Conservation (phyloP, 805 yeast genomes). For the Candida succiphila region DNA sequence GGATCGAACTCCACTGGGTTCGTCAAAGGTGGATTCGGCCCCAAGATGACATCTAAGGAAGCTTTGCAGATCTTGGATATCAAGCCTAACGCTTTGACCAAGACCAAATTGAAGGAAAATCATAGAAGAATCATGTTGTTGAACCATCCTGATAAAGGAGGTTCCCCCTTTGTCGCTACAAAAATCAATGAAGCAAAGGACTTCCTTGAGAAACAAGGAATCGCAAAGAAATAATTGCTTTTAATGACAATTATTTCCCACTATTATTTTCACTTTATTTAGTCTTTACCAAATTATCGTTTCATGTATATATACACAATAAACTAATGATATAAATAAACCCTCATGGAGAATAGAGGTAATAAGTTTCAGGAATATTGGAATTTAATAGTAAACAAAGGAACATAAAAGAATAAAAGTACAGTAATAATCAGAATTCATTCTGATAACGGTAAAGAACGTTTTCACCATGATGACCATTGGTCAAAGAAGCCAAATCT, state of each 20-base stretch:
- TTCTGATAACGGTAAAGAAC: slow-evolving; percentile 20
- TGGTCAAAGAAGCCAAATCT: slow-evolving; percentile 23
- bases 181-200: slow-evolving; percentile 91
- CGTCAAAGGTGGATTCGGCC: slow-evolving; percentile 81
- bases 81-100: slow-evolving; percentile 52
- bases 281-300: too few species aligned
- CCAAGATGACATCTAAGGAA: slow-evolving; percentile 84
- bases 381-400: too few species aligned
- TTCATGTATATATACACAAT: too few species aligned
- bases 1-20: slow-evolving; percentile 59
- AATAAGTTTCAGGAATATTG: too few species aligned
- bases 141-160: slow-evolving; percentile 94
- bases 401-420: too few species aligned
- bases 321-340: too few species aligned
- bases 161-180: slow-evolving; percentile 80
- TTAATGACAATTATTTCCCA: too few species aligned
- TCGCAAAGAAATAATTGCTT: slow-evolving; percentile 22
- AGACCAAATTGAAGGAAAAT: slow-evolving; percentile 60
- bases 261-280: too few species aligned
- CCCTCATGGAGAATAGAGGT: too few species aligned
- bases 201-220: slow-evolving; percentile 58
- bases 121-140: slow-evolving; percentile 80
- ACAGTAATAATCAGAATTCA: slow-evolving; percentile 14
- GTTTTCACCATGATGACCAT: slow-evolving; percentile 24
- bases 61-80: slow-evolving; percentile 78